A percentile compares a stretch with the other conserved stretches of the same genome.
Conservation (phyloP, 805 yeast genomes). For the Ascoidea tarda region DNA sequence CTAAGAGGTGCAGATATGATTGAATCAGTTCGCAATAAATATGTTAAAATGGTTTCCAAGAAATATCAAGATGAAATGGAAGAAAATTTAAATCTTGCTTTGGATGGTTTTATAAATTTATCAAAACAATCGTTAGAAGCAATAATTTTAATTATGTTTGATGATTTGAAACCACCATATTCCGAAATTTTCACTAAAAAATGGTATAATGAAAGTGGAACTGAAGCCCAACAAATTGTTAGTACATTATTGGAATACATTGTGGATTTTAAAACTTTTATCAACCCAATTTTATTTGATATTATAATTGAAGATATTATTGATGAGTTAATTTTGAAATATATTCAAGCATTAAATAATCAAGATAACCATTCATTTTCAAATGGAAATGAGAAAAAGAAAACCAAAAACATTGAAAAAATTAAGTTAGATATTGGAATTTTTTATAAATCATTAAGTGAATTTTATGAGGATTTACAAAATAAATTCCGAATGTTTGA, state of each 20-base stretch:
- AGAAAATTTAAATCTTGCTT: constrained; percentile 41
- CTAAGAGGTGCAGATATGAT: constrained; percentile 54
- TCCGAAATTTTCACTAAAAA: constrained; percentile 45
- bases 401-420: constrained; percentile 30
- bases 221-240: constrained; percentile 43
- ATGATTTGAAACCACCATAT: constrained; percentile 54
- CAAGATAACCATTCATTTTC: constrained; percentile 26
- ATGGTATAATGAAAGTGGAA: constrained; percentile 52
- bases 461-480: constrained; percentile 26
- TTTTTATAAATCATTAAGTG: constrained; percentile 38
- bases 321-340: constrained; percentile 35
- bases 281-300: constrained; percentile 40
- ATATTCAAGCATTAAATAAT: constrained; percentile 31
- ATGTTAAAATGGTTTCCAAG: constrained; percentile 51
- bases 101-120: constrained; percentile 68
- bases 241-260: constrained; percentile 69
- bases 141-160: constrained; percentile 46
- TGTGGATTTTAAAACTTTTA: constrained; percentile 40
- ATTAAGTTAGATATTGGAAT: constrained; percentile 48
- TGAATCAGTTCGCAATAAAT: constrained; percentile 51
- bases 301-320: constrained; percentile 37
- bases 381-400: constrained; percentile 20
- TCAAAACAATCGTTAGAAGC: constrained; percentile 50
- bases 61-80: constrained; percentile 48
- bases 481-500: constrained; percentile 46